A percentile compares a stretch with the other conserved stretches of the same genome.
Conservation (phyloP, 495 filamentous ascomycete species). For the Peziza echinospora region DNA sequence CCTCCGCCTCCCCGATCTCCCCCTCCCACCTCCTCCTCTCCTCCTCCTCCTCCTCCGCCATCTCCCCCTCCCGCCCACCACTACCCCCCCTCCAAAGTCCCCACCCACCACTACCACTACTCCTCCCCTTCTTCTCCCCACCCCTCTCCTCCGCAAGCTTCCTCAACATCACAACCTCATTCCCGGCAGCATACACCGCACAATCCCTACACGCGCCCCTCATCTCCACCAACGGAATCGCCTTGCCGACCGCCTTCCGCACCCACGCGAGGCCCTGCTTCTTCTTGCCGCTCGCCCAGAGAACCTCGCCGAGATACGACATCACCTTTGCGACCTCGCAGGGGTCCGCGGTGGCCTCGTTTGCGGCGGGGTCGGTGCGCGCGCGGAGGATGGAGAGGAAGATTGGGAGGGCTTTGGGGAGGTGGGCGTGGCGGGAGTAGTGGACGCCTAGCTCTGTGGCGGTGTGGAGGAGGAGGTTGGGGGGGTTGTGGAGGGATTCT, state of each 20-base stretch:
- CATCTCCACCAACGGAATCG: constrained; percentile 28
- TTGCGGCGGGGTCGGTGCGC: constrained; percentile 22
- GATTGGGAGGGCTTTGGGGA: constrained; percentile 52
- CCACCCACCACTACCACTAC: constrained; percentile 22
- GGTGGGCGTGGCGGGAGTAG: constrained; percentile 41
- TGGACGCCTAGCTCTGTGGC: constrained; percentile 59
- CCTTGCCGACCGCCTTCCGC: constrained; percentile 27
- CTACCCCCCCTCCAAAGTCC: constrained; percentile 26
- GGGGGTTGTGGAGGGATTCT: constrained; percentile 22
- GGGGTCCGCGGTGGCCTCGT: constrained; percentile 27
- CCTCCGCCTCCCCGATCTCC: constrained; percentile 24
- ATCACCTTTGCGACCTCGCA: constrained; percentile 74
- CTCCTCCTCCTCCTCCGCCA: constrained; percentile 30
- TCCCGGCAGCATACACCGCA: constrained; percentile 43
- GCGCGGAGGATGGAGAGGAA: constrained; percentile 67
- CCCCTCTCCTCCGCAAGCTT: constrained; percentile 27
- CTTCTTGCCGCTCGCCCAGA: constrained; percentile 38
- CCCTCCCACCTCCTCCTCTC: constrained; percentile 33
- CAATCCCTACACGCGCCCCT: constrained; percentile 48
- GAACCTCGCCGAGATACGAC: constrained; percentile 81
- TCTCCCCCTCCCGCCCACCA: constrained; percentile 10
- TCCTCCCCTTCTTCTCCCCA: constrained; percentile 20
- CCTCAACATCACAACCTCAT: constrained; percentile 53
- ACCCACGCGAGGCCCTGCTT: constrained; percentile 66
- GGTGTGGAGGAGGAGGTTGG: no score